A percentile compares a stretch with the other conserved stretches of the same genome.
Evolutionary conservation across 1,284 basidiomycete species (phyloP).

Genomic region (Malassezia vespertilionis): DNA sequence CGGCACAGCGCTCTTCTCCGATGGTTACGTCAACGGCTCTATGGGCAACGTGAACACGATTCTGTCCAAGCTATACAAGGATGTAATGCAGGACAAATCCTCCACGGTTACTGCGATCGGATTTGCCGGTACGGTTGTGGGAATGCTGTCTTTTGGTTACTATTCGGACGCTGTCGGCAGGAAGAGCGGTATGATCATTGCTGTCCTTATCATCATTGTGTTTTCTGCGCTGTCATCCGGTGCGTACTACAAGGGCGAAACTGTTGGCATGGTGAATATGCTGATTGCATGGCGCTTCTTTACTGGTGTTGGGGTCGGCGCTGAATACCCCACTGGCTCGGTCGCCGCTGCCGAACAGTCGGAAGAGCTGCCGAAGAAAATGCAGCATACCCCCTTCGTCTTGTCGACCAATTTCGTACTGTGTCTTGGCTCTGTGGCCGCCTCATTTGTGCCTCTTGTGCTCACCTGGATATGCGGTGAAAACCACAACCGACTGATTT

Average conservation of each 20-base stretch:
- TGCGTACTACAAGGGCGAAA: conserved; percentile 53
- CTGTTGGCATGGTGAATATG: conserved; percentile 64
- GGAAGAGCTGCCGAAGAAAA: conserved; percentile 65
- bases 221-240: conserved; percentile 8
- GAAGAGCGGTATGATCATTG: conserved; percentile 70
- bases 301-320: conserved; percentile 55
- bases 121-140: conserved; percentile 59
- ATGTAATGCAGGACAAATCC: neutral
- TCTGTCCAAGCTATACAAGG: conserved; percentile 19
- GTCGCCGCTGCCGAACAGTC: conserved; percentile 83
- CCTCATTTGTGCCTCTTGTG: conserved; percentile 68
- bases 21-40: conserved; percentile 37
- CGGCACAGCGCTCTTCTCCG: conserved; percentile 37
- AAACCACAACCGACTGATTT: conserved; percentile 19
- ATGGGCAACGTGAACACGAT: conserved; percentile 32
- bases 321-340: conserved; percentile 79
- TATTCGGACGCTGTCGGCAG: conserved; percentile 70
- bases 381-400: conserved; percentile 74
- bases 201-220: conserved; percentile 59
- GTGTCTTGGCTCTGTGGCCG: conserved; percentile 72
- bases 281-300: conserved; percentile 59
- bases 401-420: conserved; percentile 57
- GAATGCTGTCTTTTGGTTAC: conserved; percentile 49
- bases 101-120: conserved; percentile 32
- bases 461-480: conserved; percentile 55